Conservation (phyloP, 78 protist species). For the Monosiga brevicollis region DNA sequence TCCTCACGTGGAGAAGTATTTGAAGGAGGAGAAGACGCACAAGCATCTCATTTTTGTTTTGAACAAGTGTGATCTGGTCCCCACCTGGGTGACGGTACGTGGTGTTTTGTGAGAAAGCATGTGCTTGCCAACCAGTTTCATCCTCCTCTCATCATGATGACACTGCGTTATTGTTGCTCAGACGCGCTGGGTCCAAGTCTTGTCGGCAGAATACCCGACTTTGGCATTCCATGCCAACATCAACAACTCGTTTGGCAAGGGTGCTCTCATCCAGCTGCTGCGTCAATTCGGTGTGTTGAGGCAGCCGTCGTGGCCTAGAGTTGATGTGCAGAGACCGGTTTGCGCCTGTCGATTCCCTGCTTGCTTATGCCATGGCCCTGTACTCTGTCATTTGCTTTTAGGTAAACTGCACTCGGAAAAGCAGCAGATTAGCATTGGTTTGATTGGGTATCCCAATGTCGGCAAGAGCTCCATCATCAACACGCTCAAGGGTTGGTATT, state of each 20-base stretch:
- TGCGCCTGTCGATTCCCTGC: no score
- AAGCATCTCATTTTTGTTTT: slow-evolving; percentile 95
- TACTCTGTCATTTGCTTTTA: no score
- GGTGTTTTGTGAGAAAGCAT: neutral
- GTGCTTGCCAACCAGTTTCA: neutral
- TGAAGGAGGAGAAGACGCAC: slow-evolving; percentile 70
- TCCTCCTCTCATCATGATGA: neutral
- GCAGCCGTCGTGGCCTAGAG: no score
- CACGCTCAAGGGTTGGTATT: slow-evolving; percentile 76
- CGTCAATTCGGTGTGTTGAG: slow-evolving; percentile 84
- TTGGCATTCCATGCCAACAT: slow-evolving; percentile 96
- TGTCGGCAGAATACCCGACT: slow-evolving; percentile 90
- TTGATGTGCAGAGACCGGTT: no score
- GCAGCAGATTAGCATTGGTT: slow-evolving; percentile 89
- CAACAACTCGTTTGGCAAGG: slow-evolving; percentile 96
- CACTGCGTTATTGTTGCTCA: neutral
- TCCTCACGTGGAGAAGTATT: slow-evolving; percentile 36
- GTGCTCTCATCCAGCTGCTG: slow-evolving; percentile 84
- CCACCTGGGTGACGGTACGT: slow-evolving; percentile 82
- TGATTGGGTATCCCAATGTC: slow-evolving; percentile 91
- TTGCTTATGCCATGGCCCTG: no score
- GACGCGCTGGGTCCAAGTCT: slow-evolving; percentile 73
- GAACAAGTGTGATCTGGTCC: slow-evolving; percentile 98
- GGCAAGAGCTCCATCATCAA: slow-evolving; percentile 97
- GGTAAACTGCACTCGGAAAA: slow-evolving; percentile 84